These are phyloP conservation scores for Ascosphaera apis DNA, from an alignment of 2,329 filamentous ascomycete genomes.

Conservation along the genomic window DNA sequence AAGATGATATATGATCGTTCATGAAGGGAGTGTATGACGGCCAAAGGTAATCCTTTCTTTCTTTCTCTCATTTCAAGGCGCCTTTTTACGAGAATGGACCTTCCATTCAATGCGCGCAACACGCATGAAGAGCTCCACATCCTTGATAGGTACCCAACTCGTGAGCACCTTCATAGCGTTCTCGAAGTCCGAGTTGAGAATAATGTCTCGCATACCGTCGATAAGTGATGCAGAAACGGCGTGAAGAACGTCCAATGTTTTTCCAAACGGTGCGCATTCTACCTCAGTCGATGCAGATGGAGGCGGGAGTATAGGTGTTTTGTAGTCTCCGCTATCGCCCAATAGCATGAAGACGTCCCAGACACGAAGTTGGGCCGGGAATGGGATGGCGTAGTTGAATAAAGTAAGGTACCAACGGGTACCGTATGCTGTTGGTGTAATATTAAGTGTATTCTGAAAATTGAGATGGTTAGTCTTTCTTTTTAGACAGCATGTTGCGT, in stretches of 20 bases:
- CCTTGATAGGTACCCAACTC: constrained; percentile 78
- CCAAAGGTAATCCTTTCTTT: neutral
- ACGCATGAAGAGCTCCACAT: constrained; percentile 82
- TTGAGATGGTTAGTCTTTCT: neutral
- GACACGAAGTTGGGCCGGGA: constrained; percentile 75
- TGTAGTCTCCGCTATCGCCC: constrained; percentile 41
- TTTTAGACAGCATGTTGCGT: no score
- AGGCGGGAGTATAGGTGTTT: constrained; percentile 6
- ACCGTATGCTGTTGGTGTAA: constrained; percentile 79
- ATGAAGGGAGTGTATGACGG: neutral
- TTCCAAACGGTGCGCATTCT: constrained; percentile 21
- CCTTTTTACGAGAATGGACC: constrained; percentile 29
- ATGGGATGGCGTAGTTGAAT: constrained; percentile 93
- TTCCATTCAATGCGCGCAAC: constrained; percentile 78
- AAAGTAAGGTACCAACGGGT: constrained; percentile 94
- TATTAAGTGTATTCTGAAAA: constrained; percentile 44
- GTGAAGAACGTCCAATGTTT: constrained; percentile 68
- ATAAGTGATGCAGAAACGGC: constrained; percentile 76
- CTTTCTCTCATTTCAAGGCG: neutral
- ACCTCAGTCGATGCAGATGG: constrained; percentile 6
- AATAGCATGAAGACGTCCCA: constrained; percentile 98
- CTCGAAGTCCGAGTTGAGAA: constrained; percentile 87
- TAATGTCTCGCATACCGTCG: constrained; percentile 66
- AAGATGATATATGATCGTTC: no score
- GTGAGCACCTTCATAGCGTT: constrained; percentile 95